Evolutionary conservation across 257 asterid species (phyloP).

Genomic region (Nicotiana tomentosiformis): DNA sequence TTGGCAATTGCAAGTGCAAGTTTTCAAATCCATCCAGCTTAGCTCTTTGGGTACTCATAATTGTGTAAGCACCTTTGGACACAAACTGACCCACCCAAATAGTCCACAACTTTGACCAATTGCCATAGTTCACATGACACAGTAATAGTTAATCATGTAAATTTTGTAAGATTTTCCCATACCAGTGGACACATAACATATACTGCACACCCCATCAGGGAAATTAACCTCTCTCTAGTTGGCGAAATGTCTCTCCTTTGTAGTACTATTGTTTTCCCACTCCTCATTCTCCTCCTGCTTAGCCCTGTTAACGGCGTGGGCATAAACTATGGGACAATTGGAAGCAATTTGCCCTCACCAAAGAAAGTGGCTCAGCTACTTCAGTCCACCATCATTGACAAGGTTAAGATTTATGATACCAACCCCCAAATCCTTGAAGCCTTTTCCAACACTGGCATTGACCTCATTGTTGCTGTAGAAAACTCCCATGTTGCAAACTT

Average conservation of each 20-base stretch:
- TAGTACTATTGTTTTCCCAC: not conserved
- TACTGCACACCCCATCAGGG: too few species aligned
- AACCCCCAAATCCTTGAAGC: conserved; percentile 55
- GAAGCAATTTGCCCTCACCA: conserved; percentile 62
- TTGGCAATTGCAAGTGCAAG: too few species aligned
- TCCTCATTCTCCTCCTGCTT: conserved; percentile 5
- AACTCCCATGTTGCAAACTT: conserved; percentile 42
- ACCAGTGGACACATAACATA: too few species aligned
- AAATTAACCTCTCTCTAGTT: too few species aligned
- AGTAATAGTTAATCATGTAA: too few species aligned
- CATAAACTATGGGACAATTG: conserved; percentile 60
- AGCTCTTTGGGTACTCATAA: too few species aligned
- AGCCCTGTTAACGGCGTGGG: conserved; percentile 34
- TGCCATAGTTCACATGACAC: too few species aligned
- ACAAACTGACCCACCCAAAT: too few species aligned
- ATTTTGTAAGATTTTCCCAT: too few species aligned
- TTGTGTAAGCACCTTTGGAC: too few species aligned
- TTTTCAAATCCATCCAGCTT: too few species aligned
- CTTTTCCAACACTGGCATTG: conserved; percentile 59
- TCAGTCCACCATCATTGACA: conserved; percentile 50
- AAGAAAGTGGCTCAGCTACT: conserved; percentile 55
- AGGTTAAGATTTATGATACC: conserved; percentile 58
- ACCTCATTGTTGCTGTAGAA: conserved; percentile 50
- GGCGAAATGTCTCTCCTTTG: not conserved
- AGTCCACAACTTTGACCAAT: too few species aligned